Evolutionary conservation across 768 basidiomycete genomes (phyloP), one percentile per base, ranked within the genome.

Genomic region (Chalciporus chontae): DNA sequence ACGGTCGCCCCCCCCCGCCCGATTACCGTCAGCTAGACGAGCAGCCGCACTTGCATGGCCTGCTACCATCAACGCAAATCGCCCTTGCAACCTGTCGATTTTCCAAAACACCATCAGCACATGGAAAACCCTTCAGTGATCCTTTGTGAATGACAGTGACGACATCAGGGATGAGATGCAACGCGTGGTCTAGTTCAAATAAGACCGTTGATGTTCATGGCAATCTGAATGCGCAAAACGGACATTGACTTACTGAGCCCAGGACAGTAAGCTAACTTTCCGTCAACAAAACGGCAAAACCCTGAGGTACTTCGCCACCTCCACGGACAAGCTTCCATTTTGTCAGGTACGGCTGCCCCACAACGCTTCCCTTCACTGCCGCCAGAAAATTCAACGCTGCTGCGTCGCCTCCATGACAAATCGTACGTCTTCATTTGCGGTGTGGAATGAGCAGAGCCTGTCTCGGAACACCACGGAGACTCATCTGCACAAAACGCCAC

Each of bases 391-490:
- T 23, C 46, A 34, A 19, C 46, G 15, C 38, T 43, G 50, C 55
- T 55, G 58, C 63, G 55, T 60, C 52, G 55, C 54, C 40, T 63
- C 40, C 36, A 50, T 47, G 45, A 51, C 40, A 54, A 48, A 60
- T 60, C 50, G 42, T 26, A 37, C 39, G 43, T 37, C 18, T 43
- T 31, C 59, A 63, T 63, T 63, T 63, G 58, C 24, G 66, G 63
- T 47, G 41, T 38, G 40, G n/a, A 52, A 51, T 29, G 61, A 49
- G 57, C 48, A 31, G 55, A 57, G 53, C 15, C n/a, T n/a, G 6
- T 21, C 19, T 21, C 19, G 40, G 50, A 60, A 58, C 46, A 44
- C 61, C 63, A 64, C 55, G 62, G 61, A 62, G 62, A 55, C 52
- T 39, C 40, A 27, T 48, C 48, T 40, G 31, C 13, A 38, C 11